Evolutionary conservation across 208 protist genomes (phyloP).

Genomic region (Acanthamoeba lenticulata): DNA sequence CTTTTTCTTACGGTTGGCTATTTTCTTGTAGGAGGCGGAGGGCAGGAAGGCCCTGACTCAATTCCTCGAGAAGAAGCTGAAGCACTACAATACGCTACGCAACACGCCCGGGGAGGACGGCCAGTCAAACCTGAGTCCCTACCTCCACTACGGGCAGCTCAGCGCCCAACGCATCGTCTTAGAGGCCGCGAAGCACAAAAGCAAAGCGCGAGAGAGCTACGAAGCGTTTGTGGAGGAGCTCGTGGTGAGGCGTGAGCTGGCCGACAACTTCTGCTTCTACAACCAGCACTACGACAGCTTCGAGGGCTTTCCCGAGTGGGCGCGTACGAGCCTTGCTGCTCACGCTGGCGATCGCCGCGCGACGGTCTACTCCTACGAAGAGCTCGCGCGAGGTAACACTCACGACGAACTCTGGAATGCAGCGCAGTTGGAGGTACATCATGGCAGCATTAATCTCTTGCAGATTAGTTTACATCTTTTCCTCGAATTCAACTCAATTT

Average conservation of each 20-base stretch:
- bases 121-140: slow-evolving; percentile 30
- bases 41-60: not conserved
- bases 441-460: not conserved
- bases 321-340: slow-evolving; percentile 67
- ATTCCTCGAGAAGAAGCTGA: slow-evolving; percentile 17
- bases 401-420: slow-evolving; percentile 84
- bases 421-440: slow-evolving; percentile 25
- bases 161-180: slow-evolving; percentile 14
- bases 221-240: slow-evolving; percentile 79
- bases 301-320: slow-evolving; percentile 75
- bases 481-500: not conserved
- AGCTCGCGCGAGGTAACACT: slow-evolving; percentile 72
- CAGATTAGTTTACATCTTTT: not conserved
- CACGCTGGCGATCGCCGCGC: slow-evolving; percentile 65
- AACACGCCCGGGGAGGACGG: not conserved
- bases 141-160: slow-evolving; percentile 80
- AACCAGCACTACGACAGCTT: slow-evolving; percentile 77
- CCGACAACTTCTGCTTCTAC: slow-evolving; percentile 85
- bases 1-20: not conserved
- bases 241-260: slow-evolving; percentile 80
- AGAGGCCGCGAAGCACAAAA: not conserved
- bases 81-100: not conserved
- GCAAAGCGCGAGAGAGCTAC: not conserved
- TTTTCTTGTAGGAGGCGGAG: not conserved
- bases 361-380: slow-evolving; percentile 63